phyloP scores from a whole-genome alignment of 75 land plant genomes.

The Sequoia sempervirens region DNA sequence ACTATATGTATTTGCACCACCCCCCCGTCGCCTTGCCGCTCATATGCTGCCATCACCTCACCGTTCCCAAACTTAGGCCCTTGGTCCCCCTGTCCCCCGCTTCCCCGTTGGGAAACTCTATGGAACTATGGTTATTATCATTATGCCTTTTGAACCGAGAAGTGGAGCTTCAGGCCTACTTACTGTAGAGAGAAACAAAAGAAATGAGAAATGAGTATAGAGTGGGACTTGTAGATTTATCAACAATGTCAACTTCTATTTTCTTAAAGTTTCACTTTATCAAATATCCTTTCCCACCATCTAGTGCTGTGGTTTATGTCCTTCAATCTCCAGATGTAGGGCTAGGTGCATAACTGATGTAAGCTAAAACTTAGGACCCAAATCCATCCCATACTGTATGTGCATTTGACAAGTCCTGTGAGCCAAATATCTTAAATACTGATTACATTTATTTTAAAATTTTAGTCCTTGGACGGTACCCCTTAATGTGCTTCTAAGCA shows the following conservation, averaged over 20 bases:
- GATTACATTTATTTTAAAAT: background rate
- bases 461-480: background rate
- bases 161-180: background rate
- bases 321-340: background rate
- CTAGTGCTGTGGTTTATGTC: background rate
- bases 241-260: background rate
- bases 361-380: background rate
- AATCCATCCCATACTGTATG: background rate
- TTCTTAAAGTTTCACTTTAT: background rate
- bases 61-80: no score
- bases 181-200: background rate
- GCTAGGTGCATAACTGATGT: background rate
- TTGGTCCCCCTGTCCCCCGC: no score
- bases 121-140: no score
- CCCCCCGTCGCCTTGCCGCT: no score
- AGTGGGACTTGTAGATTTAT: background rate
- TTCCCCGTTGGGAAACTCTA: no score
- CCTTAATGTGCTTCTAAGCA: background rate
- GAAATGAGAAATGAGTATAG: background rate
- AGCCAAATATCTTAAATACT: background rate
- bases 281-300: no score
- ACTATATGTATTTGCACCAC: no score
- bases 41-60: no score
- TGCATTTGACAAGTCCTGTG: background rate
- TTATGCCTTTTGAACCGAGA: background rate